Percentiles rank a stretch among this genome's conserved stretches.
phyloP scores from a whole-genome alignment of 1,139 yeast species.

The Blastobotrys persicus region DNA sequence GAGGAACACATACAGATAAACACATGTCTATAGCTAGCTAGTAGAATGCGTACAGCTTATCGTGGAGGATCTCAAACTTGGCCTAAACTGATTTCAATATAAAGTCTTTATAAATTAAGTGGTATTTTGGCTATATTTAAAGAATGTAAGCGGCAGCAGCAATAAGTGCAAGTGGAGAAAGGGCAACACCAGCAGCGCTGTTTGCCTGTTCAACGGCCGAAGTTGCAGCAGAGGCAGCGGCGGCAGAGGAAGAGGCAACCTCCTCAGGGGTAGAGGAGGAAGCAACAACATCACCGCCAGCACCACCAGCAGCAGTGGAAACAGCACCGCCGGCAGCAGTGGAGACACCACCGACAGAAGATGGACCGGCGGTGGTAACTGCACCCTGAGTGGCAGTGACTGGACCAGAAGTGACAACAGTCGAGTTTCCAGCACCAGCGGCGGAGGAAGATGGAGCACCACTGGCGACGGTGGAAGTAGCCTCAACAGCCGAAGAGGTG shows the following conservation, averaged over 20 bases:
- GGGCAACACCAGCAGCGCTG: constrained; percentile 3
- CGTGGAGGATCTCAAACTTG: too few relatives aligned
- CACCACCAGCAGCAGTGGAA: constrained; percentile 15
- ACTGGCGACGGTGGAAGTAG: neutral
- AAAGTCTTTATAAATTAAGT: neutral
- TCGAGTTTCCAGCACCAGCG: constrained; percentile 1
- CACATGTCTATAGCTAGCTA: too few relatives aligned
- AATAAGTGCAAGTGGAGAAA: constrained; percentile 5
- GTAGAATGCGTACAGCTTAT: too few relatives aligned
- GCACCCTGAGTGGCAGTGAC: constrained; percentile 6
- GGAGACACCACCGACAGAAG: neutral
- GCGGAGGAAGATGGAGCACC: neutral
- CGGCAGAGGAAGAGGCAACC: constrained; percentile 3
- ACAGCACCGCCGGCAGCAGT: constrained; percentile 9
- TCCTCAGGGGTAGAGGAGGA: neutral
- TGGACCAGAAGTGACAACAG: constrained; percentile 12
- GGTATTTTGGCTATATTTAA: neutral
- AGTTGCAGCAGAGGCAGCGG: constrained; percentile 8
- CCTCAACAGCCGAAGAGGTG: constrained; percentile 1
- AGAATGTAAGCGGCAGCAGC: constrained; percentile 6
- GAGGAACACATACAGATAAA: too few relatives aligned
- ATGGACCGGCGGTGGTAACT: neutral
- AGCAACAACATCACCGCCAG: constrained; percentile 11
- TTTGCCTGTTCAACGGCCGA: constrained; percentile 3
- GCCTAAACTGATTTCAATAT: too few relatives aligned